Base-by-base conservation (phyloP, 768 basidiomycete genomes). In the Mycena latifolia region DNA sequence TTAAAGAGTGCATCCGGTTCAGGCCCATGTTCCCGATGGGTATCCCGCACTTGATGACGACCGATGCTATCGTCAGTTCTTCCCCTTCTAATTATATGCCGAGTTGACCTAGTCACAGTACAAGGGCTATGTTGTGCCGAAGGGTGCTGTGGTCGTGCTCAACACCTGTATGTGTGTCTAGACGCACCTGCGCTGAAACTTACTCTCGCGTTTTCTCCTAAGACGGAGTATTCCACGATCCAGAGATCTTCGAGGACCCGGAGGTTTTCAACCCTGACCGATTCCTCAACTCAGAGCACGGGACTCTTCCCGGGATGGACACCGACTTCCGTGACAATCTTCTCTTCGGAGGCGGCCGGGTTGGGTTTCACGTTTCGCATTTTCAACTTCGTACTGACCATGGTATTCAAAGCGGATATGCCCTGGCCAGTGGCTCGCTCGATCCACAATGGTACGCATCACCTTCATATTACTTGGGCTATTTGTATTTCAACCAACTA, bases 261-360 rank as follows among this genome's bases (percentile, higher is more conserved):
- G 57, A 50, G 8, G 47, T 48, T 5, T 58, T 58, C 57, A 50
- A 58, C 57, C 57, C 57, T 9, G 57, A 58, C 47, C 57, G 57
- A 18, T 61, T 61, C 18, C 35, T 61, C 18, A 33, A 43, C 1
- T 52, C 59, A 9, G 57, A 59, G 35, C 35, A 52, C 35, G 59
- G 59, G 9, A 61, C 59, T 11, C 59, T 25, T 1, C 59, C 59
- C 10, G 59, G 22, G 5, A 51, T 61, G 59, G 59, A 61, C 48
- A 51, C 39, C 15, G 39, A 61, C 39, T 52, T 61, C n/a, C 48
- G 59, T 20, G 59, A 61, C n/a, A 61, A 51, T 27, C 33, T 61
- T 25, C 14, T 24, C 39, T 61, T 61, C 10, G 59, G 59, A 1
- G 59, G 37, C 9, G 50, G 59, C 3, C 35, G 48, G 27, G 48